These are phyloP conservation scores for Globisporangium emineosum DNA, from an alignment of 352 stramenopile species.

Conservation along the genomic window DNA sequence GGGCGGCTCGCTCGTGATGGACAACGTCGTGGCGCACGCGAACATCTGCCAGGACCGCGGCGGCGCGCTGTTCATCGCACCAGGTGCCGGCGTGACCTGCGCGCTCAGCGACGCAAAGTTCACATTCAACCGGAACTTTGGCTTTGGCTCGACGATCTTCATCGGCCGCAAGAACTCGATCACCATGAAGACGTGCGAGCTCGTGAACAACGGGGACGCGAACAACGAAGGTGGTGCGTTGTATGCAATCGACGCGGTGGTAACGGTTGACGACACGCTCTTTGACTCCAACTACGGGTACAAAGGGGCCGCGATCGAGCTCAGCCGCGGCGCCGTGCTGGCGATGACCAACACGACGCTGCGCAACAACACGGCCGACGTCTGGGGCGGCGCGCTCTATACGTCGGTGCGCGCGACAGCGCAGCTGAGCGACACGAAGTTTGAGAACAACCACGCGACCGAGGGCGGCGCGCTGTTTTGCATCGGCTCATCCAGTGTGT, in stretches of 20 bases:
- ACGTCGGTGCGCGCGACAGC: slow-evolving; percentile 40
- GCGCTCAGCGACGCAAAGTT: slow-evolving; percentile 31
- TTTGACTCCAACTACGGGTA: slow-evolving; percentile 42
- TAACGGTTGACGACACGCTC: slow-evolving; percentile 26
- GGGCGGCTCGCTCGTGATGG: slow-evolving; percentile 22
- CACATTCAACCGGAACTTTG: slow-evolving; percentile 42
- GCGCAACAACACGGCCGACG: slow-evolving; percentile 34
- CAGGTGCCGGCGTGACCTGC: slow-evolving; percentile 27
- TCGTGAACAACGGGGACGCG: slow-evolving; percentile 34
- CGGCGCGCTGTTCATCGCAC: slow-evolving; percentile 41
- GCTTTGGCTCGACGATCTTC: slow-evolving; percentile 47
- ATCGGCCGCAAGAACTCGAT: slow-evolving; percentile 51
- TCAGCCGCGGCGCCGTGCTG: slow-evolving; percentile 35
- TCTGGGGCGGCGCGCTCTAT: slow-evolving; percentile 45
- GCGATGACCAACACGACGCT: slow-evolving; percentile 25
- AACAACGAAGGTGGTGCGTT: slow-evolving; percentile 44
- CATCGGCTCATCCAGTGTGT: slow-evolving; percentile 33
- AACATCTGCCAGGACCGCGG: slow-evolving; percentile 49
- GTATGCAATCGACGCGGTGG: slow-evolving; percentile 39
- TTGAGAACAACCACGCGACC: slow-evolving; percentile 36
- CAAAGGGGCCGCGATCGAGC: slow-evolving; percentile 46
- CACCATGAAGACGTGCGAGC: slow-evolving; percentile 15
- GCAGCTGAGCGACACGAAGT: slow-evolving; percentile 23
- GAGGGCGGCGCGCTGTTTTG: slow-evolving; percentile 51
- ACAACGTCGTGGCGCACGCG: slow-evolving; percentile 17